Percentiles rank a stretch among this genome's conserved stretches.
Conservation (phyloP, 169 alveolate genomes). For the Cryptosporidium sp. region DNA sequence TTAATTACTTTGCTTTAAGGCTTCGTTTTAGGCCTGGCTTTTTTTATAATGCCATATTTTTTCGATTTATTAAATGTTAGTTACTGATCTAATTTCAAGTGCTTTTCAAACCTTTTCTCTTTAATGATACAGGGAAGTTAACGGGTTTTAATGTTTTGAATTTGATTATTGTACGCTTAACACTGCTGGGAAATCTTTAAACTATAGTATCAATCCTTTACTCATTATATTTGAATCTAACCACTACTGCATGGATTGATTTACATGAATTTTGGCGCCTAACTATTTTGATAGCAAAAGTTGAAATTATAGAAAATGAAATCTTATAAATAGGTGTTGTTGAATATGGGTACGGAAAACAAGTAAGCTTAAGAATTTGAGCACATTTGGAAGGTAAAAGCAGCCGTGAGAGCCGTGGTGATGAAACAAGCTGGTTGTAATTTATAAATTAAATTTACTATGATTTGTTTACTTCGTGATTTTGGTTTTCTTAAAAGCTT, state of each 20-base stretch:
- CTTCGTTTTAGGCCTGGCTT: background rate
- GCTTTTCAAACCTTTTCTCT: too few species aligned
- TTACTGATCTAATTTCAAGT: too few species aligned
- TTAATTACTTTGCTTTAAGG: background rate
- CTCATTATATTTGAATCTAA: background rate
- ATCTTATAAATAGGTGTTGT: too few species aligned
- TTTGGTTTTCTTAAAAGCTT: slow-evolving; percentile 3
- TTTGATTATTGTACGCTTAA: too few species aligned
- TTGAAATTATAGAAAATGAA: background rate
- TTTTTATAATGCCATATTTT: too few species aligned
- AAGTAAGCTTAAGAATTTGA: background rate
- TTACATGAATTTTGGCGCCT: background rate
- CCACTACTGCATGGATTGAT: background rate
- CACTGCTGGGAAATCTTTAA: too few species aligned
- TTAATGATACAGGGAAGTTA: too few species aligned
- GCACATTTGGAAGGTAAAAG: background rate
- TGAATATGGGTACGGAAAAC: background rate
- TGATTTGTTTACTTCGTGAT: background rate
- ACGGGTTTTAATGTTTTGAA: too few species aligned
- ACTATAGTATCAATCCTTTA: background rate
- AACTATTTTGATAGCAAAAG: background rate
- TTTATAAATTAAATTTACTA: background rate
- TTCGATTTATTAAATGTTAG: too few species aligned
- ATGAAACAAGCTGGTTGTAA: background rate
- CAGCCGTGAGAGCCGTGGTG: background rate